These are phyloP conservation scores for Sordariomycetes sp. DNA, from an alignment of 2,329 filamentous ascomycete genomes.

Conservation along the genomic window DNA sequence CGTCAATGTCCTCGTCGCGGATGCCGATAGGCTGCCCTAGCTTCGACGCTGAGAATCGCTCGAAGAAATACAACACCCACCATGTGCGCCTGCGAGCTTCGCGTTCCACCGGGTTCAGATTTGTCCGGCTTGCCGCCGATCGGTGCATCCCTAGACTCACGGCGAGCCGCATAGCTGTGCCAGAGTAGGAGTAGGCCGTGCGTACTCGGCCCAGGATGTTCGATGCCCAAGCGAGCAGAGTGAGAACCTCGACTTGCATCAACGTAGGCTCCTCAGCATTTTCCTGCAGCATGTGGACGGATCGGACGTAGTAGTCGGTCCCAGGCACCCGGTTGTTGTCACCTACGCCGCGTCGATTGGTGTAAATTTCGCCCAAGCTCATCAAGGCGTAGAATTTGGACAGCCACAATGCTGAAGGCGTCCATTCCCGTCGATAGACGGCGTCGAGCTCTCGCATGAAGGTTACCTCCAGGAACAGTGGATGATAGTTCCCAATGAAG, in stretches of 20 bases:
- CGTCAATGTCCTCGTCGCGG: conserved; percentile 21
- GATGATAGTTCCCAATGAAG: conserved; percentile 21
- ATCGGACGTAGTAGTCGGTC: conserved; percentile 29
- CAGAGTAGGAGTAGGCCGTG: conserved; percentile 21
- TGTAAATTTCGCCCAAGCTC: conserved; percentile 34
- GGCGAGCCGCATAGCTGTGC: conserved; percentile 26
- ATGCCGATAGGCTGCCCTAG: conserved; percentile 20
- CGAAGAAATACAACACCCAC: conserved; percentile 24
- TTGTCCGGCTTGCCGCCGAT: conserved; percentile 11
- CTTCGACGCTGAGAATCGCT: conserved; percentile 21
- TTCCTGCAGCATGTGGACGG: conserved; percentile 29
- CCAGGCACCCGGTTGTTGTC: conserved; percentile 25
- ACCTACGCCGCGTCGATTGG: conserved; percentile 20
- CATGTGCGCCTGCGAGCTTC: conserved; percentile 17
- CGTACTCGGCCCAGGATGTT: conserved; percentile 23
- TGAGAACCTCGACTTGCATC: conserved; percentile 31
- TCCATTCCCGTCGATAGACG: conserved; percentile 21
- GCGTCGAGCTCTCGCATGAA: conserved; percentile 25
- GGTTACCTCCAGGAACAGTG: conserved; percentile 22
- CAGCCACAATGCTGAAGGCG: conserved; percentile 19
- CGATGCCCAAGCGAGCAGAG: conserved; percentile 21
- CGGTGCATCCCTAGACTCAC: conserved; percentile 33
- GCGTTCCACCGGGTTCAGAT: conserved; percentile 11
- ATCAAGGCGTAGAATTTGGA: conserved; percentile 35
- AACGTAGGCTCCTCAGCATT: conserved; percentile 31